phyloP scores from a whole-genome alignment of 805 yeast species.

The Kluyveromyces siamensis region DNA sequence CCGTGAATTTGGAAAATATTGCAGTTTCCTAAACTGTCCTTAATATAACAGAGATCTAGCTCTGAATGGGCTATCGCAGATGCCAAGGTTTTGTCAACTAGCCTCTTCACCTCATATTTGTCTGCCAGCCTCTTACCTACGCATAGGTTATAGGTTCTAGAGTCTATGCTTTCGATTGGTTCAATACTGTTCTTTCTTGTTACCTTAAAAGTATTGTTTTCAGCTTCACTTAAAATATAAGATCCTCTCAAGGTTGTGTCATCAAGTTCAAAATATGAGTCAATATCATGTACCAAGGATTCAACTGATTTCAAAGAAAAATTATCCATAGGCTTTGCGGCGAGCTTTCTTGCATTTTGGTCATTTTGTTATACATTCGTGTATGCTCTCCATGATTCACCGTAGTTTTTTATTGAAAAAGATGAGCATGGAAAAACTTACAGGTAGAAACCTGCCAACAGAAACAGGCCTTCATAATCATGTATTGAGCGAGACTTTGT shows the following conservation, averaged over 20 bases:
- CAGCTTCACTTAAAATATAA: not conserved
- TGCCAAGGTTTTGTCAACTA: conserved; percentile 1
- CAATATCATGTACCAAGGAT: conserved; percentile 1
- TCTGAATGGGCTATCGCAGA: conserved; percentile 4
- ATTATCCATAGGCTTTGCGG: not conserved
- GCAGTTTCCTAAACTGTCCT: conserved; percentile 3
- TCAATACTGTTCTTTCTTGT: not conserved
- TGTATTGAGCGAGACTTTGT: too few relatives aligned
- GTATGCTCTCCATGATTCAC: not conserved
- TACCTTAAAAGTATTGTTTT: not conserved
- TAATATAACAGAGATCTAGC: conserved; percentile 5
- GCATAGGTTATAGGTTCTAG: not conserved
- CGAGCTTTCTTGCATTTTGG: not conserved
- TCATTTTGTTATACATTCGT: too few relatives aligned
- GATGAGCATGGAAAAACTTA: not conserved
- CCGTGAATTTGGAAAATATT: conserved; percentile 5
- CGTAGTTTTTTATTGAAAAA: not conserved
- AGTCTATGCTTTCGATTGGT: not conserved
- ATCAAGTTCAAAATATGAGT: conserved; percentile 2
- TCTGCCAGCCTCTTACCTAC: not conserved
- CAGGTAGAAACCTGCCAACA: too few relatives aligned
- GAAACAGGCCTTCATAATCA: too few relatives aligned
- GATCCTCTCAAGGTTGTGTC: not conserved
- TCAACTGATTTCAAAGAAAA: not conserved
- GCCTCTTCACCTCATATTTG: not conserved